Percentiles rank a stretch among this genome's conserved stretches.
Conservation (phyloP, 148 eudicot genomes). For the Vaccinium macrocarpon region DNA sequence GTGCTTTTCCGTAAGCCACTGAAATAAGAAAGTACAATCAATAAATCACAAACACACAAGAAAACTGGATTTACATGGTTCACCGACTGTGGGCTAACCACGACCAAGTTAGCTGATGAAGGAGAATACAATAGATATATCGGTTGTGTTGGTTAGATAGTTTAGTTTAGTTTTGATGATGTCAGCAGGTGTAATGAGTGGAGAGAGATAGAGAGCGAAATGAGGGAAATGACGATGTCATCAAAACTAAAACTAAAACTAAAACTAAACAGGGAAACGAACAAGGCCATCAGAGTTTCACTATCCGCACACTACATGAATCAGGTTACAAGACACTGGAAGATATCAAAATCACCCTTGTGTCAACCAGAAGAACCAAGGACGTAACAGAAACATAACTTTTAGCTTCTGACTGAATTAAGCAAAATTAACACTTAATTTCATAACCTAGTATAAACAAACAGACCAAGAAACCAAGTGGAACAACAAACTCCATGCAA, state of each 20-base stretch:
- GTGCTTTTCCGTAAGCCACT: conserved; percentile 61
- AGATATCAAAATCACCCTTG: not conserved
- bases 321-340: not conserved
- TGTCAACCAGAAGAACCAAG: conserved; percentile 6
- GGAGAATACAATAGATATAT: not conserved
- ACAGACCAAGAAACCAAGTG: not conserved
- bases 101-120: not conserved
- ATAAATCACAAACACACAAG: not conserved
- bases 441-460: not conserved
- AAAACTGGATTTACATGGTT: not conserved
- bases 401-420: not conserved
- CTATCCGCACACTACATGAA: not conserved
- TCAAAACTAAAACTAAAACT: too few relatives aligned
- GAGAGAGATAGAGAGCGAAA: too few relatives aligned
- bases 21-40: conserved; percentile 13
- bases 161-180: too few relatives aligned
- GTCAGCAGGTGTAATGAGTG: too few relatives aligned
- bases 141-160: too few relatives aligned
- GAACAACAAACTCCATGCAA: not conserved
- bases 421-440: not conserved
- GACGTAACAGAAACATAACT: not conserved
- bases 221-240: too few relatives aligned
- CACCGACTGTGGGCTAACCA: not conserved
- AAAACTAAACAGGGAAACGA: too few relatives aligned
- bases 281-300: not conserved